Conservation (phyloP, 2,329 filamentous ascomycete genomes). For the Pestalotiopsis sp. region DNA sequence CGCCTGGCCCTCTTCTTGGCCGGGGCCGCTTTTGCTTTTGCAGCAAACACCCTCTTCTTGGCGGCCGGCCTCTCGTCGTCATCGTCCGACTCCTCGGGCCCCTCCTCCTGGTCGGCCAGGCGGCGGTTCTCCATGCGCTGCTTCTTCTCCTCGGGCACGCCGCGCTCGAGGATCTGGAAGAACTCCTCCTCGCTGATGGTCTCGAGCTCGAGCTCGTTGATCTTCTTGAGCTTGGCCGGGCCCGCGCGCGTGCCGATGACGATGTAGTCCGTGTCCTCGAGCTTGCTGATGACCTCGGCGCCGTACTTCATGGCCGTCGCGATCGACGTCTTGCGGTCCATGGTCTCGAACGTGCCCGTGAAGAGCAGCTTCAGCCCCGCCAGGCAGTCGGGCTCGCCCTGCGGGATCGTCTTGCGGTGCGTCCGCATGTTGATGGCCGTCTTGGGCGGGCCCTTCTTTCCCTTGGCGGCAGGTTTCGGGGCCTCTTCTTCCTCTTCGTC, state of each 20-base stretch:
- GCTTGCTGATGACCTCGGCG: conserved; percentile 17
- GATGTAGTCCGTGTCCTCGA: conserved; percentile 20
- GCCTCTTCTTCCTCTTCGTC: conserved; percentile 14
- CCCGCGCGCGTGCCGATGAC: conserved; percentile 17
- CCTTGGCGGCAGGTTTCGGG: not conserved
- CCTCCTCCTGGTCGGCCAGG: conserved; percentile 15
- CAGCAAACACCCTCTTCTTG: conserved; percentile 3
- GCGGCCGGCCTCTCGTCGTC: not conserved
- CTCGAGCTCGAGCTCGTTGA: conserved; percentile 18
- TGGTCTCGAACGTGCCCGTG: conserved; percentile 19
- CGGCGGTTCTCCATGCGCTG: conserved; percentile 15
- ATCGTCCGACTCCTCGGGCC: conserved; percentile 14
- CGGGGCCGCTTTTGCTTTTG: not conserved
- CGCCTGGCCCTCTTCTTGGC: conserved; percentile 11
- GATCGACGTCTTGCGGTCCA: conserved; percentile 19
- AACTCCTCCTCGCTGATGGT: conserved; percentile 19
- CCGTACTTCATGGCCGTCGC: conserved; percentile 31
- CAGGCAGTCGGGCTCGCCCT: conserved; percentile 15
- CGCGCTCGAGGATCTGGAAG: conserved; percentile 19
- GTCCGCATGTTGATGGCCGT: conserved; percentile 16
- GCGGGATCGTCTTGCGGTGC: conserved; percentile 18
- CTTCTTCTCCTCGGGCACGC: conserved; percentile 16
- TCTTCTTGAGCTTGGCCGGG: conserved; percentile 16
- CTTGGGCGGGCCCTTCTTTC: conserved; percentile 10
- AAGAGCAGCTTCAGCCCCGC: conserved; percentile 18